These are phyloP conservation scores for Oryza glaberrima DNA, from an alignment of 176 grass and related monocot genomes.

Conservation along the genomic window DNA sequence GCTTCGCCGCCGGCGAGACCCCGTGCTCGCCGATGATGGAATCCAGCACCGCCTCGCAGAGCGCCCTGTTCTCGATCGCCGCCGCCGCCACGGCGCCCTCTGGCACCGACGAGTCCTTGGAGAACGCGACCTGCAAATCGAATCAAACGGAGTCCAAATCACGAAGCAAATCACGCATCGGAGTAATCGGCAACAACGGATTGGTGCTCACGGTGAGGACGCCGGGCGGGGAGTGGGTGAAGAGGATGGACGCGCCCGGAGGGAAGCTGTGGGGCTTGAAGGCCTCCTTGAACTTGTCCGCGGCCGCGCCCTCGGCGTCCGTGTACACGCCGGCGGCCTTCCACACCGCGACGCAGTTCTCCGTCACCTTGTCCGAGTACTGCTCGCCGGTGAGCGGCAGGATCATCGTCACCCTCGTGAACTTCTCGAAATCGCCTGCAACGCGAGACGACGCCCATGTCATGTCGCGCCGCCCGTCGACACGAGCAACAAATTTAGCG, in stretches of 20 bases:
- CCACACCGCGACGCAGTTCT: slow-evolving; percentile 83
- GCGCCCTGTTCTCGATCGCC: slow-evolving; percentile 63
- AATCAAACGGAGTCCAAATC: not conserved
- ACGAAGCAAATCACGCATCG: not conserved
- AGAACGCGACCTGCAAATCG: slow-evolving; percentile 67
- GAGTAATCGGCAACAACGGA: not conserved
- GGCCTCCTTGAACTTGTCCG: slow-evolving; percentile 70
- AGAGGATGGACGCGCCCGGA: slow-evolving; percentile 86
- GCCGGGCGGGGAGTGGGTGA: slow-evolving; percentile 68
- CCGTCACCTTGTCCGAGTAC: slow-evolving; percentile 82
- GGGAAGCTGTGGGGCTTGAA: slow-evolving; percentile 68
- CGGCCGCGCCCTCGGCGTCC: slow-evolving; percentile 61
- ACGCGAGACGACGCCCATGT: no score
- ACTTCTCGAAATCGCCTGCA: slow-evolving; percentile 86
- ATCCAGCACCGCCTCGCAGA: slow-evolving; percentile 69
- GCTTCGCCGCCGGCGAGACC: slow-evolving; percentile 75
- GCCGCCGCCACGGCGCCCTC: slow-evolving; percentile 31
- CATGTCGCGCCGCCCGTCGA: not conserved
- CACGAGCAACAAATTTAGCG: no score
- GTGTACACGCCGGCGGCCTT: slow-evolving; percentile 70
- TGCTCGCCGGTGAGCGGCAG: slow-evolving; percentile 74
- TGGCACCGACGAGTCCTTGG: slow-evolving; percentile 56
- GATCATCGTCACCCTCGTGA: slow-evolving; percentile 66
- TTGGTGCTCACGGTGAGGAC: slow-evolving; percentile 54
- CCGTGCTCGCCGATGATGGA: slow-evolving; percentile 90